Evolutionary conservation across 768 basidiomycete species (phyloP), one percentile per base, ranked within the genome.

Genomic region (Lyophyllum semitale): DNA sequence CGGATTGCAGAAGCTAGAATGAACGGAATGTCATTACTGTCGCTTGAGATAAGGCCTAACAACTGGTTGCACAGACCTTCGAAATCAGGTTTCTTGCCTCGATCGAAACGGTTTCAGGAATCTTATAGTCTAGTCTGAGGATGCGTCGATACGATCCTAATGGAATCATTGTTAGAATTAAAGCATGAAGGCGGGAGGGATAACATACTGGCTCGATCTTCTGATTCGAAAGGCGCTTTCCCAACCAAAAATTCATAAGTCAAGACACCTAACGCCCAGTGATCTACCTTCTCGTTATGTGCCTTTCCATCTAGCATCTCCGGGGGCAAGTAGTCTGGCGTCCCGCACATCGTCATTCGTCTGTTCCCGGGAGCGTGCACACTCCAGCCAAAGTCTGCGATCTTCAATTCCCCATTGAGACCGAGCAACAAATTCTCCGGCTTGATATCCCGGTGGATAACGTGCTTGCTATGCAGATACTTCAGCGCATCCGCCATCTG

Each of bases 391-490:
- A 98, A 98, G 71, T 98, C 96, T 3, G 88, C 97, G 58, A 99
- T 96, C 80, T 99, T 98, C 63, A 99, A 77, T 68, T 98, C 96
- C 29, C 96, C 96, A 65, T 94, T 93, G 64, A 98, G 83, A 5
- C 95, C 95, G 11, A 98, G 77, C 25, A 99, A 81, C 48, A 99
- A 73, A 70, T 99, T 99, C 75, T 99, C 96, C 0, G 97, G 97
- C 72, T 99, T 99, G 74, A 99, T 99, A 65, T 99, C 97, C 33
- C 97, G 85, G 70, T 99, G 97, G 49, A 98, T 99, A 65, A 99
- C 95, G 64, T 98, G 95, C 67, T 98, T 99, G 45, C 79, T 76
- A 68, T 99, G 97, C n/a, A 98, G 80, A 67, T 99, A 99, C 8
- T 77, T 78, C 38, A 99, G 75, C 1, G 96, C 97, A 70, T 98